These are phyloP conservation scores for Pseudozyma sp. DNA, from an alignment of 1,284 basidiomycete genomes.

Conservation along the genomic window DNA sequence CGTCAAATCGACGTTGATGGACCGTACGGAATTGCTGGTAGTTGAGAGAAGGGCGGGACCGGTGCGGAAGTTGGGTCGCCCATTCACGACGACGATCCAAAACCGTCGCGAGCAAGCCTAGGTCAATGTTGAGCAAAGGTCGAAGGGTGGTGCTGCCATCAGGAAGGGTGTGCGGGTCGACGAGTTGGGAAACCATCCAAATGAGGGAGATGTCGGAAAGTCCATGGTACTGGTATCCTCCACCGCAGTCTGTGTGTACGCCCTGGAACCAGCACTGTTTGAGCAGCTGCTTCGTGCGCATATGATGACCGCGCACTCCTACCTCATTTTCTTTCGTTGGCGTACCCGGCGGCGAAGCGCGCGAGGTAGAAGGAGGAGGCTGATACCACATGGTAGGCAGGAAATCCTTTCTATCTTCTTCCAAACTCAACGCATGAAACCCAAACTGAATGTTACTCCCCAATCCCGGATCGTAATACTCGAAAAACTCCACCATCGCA, in stretches of 20 bases:
- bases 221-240: slow-evolving; percentile 61
- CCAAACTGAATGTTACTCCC: slow-evolving; percentile 60
- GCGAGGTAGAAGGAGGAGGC: background rate
- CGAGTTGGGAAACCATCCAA: slow-evolving; percentile 63
- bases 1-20: slow-evolving; percentile 12
- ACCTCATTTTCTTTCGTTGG: background rate
- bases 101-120: slow-evolving; percentile 26
- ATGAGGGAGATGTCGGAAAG: slow-evolving; percentile 60
- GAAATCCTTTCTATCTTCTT: slow-evolving; percentile 65
- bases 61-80: slow-evolving; percentile 49
- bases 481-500: slow-evolving; percentile 48
- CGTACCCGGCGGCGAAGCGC: background rate
- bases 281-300: slow-evolving; percentile 52
- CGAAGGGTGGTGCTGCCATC: slow-evolving; percentile 25
- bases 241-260: slow-evolving; percentile 62
- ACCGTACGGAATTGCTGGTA: slow-evolving; percentile 26
- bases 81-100: slow-evolving; percentile 50
- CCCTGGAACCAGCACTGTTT: slow-evolving; percentile 67
- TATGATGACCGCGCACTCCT: slow-evolving; percentile 13
- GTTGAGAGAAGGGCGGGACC: slow-evolving; percentile 28
- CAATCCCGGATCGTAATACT: slow-evolving; percentile 64
- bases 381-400: slow-evolving; percentile 60
- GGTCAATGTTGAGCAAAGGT: slow-evolving; percentile 50
- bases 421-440: slow-evolving; percentile 62
- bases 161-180: slow-evolving; percentile 39